phyloP scores from a whole-genome alignment of 2,329 filamentous ascomycete species.

The Arthroderma sp. region DNA sequence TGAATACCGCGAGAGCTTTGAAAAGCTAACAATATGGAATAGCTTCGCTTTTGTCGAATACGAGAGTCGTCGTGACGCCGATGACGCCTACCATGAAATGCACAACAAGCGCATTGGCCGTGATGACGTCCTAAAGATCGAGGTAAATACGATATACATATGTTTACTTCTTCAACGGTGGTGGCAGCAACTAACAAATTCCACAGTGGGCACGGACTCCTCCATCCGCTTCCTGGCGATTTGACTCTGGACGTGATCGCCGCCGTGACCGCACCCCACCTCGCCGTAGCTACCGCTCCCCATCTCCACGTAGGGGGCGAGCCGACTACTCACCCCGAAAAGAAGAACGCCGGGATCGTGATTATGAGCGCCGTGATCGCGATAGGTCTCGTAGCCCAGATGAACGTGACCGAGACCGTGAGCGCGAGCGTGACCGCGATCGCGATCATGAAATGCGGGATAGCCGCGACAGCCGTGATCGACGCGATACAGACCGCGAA shows the following conservation, averaged over 20 bases:
- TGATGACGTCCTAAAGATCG: constrained; percentile 93
- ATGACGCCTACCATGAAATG: constrained; percentile 99
- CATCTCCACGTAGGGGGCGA: constrained; percentile 44
- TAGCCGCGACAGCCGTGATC: constrained; percentile 52
- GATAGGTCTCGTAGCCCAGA: constrained; percentile 58
- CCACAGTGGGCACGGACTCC: constrained; percentile 90
- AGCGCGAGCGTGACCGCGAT: constrained; percentile 37
- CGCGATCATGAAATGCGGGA: constrained; percentile 53
- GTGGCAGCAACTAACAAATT: constrained; percentile 12
- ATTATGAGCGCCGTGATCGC: constrained; percentile 56
- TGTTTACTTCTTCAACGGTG: background rate
- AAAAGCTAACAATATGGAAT: constrained; percentile 16
- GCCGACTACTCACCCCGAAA: constrained; percentile 74
- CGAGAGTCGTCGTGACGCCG: constrained; percentile 92
- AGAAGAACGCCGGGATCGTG: constrained; percentile 71
- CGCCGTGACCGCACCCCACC: constrained; percentile 59
- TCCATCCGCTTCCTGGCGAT: constrained; percentile 95
- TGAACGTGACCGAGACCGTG: constrained; percentile 52
- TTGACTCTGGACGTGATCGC: constrained; percentile 61
- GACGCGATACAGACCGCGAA: constrained; percentile 58
- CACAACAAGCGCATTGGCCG: constrained; percentile 97
- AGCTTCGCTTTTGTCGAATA: constrained; percentile 98
- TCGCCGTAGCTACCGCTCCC: constrained; percentile 52
- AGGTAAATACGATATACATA: constrained; percentile 48
- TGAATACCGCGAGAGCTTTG: background rate